These are phyloP conservation scores for Coccomyxa subellipsoidea DNA, from an alignment of 163 green algal species.

Conservation along the genomic window DNA sequence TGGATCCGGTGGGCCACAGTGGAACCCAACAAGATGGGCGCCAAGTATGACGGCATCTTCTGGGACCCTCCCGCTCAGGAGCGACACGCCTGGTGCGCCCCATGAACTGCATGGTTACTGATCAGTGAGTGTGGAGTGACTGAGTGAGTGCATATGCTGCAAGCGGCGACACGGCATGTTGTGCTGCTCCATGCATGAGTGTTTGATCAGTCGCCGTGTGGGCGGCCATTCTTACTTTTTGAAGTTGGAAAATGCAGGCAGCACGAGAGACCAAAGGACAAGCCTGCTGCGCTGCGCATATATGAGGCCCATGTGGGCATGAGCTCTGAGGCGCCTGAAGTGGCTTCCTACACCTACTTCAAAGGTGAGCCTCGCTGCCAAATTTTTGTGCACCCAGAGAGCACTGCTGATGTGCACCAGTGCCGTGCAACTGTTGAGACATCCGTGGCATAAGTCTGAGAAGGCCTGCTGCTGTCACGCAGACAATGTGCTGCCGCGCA, in stretches of 20 bases:
- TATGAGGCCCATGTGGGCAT: slow-evolving; percentile 98
- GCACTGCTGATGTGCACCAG: background rate
- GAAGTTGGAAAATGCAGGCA: too few species aligned
- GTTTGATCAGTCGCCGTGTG: too few species aligned
- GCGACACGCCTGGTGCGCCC: slow-evolving; percentile 49
- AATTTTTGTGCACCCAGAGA: background rate
- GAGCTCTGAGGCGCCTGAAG: slow-evolving; percentile 67
- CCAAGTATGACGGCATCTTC: slow-evolving; percentile 82
- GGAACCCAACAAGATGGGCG: slow-evolving; percentile 61
- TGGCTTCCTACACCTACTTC: slow-evolving; percentile 85
- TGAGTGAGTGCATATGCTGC: too few species aligned
- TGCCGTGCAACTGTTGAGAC: too few species aligned
- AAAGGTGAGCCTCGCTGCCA: slow-evolving; percentile 29
- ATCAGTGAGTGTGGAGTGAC: too few species aligned
- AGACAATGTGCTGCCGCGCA: slow-evolving; percentile 85
- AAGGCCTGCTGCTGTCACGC: background rate
- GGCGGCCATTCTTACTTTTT: too few species aligned
- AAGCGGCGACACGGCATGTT: too few species aligned
- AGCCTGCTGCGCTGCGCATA: slow-evolving; percentile 69
- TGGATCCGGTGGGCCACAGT: slow-evolving; percentile 72
- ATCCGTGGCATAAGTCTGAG: background rate
- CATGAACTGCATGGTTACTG: too few species aligned
- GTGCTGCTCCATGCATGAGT: background rate
- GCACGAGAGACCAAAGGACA: slow-evolving; percentile 44
- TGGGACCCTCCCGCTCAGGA: slow-evolving; percentile 75